Percentiles rank a stretch among this genome's conserved stretches.
These are phyloP conservation scores for Silene latifolia DNA, from an alignment of 148 eudicot species.

Conservation along the genomic window DNA sequence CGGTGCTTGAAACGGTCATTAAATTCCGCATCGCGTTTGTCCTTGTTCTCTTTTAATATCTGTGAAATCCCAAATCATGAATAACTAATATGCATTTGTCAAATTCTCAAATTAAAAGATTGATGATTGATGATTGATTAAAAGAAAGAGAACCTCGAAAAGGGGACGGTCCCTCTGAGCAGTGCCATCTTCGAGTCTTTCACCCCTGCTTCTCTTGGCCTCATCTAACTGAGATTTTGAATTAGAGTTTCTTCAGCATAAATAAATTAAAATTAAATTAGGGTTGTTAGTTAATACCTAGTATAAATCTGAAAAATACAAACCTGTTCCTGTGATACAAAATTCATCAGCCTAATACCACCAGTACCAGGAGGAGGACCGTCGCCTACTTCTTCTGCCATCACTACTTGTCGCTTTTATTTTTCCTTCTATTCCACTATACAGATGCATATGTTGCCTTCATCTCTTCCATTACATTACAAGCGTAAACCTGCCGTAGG, in stretches of 20 bases:
- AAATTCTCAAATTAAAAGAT: too few species aligned
- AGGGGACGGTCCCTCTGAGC: constrained; percentile 97
- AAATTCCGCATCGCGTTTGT: constrained; percentile 86
- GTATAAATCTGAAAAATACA: neutral
- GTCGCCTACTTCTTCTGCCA: constrained; percentile 55
- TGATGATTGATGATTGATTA: too few species aligned
- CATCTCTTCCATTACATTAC: too few species aligned
- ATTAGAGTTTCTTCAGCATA: neutral
- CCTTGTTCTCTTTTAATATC: constrained; percentile 93
- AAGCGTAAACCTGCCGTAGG: too few species aligned
- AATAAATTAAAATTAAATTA: neutral
- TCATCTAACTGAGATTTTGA: constrained; percentile 54
- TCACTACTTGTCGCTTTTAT: neutral
- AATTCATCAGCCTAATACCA: constrained; percentile 63
- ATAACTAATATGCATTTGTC: too few species aligned
- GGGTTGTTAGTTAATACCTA: neutral
- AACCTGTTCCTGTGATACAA: constrained; percentile 84
- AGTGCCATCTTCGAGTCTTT: constrained; percentile 89
- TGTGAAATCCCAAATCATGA: constrained; percentile 20
- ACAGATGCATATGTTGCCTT: neutral
- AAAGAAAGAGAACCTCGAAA: constrained; percentile 47
- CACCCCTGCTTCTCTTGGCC: constrained; percentile 65
- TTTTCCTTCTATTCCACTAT: neutral
- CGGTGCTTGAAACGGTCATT: constrained; percentile 75
- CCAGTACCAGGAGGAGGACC: constrained; percentile 28